Evolutionary conservation across 495 filamentous ascomycete species (phyloP).

Genomic region (Penicillium waksmanii): DNA sequence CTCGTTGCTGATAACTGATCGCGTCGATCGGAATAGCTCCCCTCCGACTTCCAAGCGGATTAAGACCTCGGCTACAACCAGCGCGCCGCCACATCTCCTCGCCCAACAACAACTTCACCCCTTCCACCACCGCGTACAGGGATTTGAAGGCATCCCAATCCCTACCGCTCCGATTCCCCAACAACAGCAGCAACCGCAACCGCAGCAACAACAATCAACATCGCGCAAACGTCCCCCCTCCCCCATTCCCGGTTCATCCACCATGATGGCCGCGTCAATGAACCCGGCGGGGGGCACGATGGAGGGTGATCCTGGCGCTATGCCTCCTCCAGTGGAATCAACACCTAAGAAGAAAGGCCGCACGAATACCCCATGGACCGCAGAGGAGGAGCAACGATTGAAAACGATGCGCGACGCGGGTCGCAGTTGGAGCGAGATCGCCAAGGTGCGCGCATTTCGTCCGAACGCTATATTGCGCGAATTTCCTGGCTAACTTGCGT

Average conservation of each 20-base stretch:
- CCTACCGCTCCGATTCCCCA: constrained; percentile 40
- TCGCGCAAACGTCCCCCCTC: constrained; percentile 53
- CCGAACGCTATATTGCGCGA: background rate
- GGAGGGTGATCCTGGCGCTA: constrained; percentile 38
- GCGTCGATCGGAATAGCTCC: constrained; percentile 33
- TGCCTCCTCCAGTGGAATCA: constrained; percentile 39
- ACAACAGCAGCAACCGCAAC: constrained; percentile 34
- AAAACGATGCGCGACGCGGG: constrained; percentile 93
- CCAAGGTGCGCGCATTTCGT: constrained; percentile 65
- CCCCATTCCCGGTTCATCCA: constrained; percentile 36
- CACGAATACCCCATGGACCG: constrained; percentile 97
- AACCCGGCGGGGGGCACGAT: constrained; percentile 31
- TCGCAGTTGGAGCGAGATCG: constrained; percentile 95
- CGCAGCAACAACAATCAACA: constrained; percentile 34
- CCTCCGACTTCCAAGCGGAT: constrained; percentile 50
- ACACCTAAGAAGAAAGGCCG: constrained; percentile 85
- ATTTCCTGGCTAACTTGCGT: constrained; percentile 19
- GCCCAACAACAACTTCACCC: constrained; percentile 50
- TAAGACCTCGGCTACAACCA: constrained; percentile 45
- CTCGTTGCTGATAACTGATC: constrained; percentile 10
- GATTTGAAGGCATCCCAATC: constrained; percentile 48
- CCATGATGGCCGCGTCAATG: constrained; percentile 38
- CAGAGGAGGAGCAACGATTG: constrained; percentile 87
- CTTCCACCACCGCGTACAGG: constrained; percentile 42
- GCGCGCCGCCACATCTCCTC: constrained; percentile 44